Percentiles rank a stretch among this genome's conserved stretches.
phyloP scores from a whole-genome alignment of 108 stramenopile genomes.

The Discostella pseudostelligera region DNA sequence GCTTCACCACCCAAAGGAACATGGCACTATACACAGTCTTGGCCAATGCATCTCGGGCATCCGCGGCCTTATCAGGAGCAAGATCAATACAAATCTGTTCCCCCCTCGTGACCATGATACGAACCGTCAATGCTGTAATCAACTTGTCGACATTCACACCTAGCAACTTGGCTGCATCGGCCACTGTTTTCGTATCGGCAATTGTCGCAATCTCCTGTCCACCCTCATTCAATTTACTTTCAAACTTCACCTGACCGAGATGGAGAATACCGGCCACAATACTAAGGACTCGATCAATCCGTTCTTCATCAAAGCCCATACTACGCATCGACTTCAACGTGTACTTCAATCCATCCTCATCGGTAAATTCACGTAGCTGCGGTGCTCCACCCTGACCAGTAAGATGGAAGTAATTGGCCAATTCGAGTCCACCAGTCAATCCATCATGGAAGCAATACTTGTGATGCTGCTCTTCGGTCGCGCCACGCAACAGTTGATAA shows the following conservation, averaged over 20 bases:
- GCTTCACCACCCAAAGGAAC: conserved; percentile 87
- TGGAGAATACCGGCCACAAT: conserved; percentile 90
- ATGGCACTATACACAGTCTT: conserved; percentile 93
- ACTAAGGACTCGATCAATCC: conserved; percentile 67
- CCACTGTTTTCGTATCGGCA: conserved; percentile 61
- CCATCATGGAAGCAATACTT: conserved; percentile 81
- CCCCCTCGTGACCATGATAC: conserved; percentile 78
- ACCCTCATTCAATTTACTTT: conserved; percentile 51
- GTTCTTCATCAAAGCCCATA: conserved; percentile 75
- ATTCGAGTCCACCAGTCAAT: conserved; percentile 72
- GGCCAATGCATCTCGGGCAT: conserved; percentile 92
- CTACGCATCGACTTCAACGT: conserved; percentile 83
- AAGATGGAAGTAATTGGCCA: conserved; percentile 76
- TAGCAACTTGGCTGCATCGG: conserved; percentile 68
- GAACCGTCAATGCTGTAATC: conserved; percentile 72
- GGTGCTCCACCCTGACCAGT: conserved; percentile 89
- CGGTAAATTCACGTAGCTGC: conserved; percentile 83
- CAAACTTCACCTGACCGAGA: conserved; percentile 86
- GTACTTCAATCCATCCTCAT: conserved; percentile 85
- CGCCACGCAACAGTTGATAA: conserved; percentile 90
- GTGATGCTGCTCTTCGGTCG: conserved; percentile 78
- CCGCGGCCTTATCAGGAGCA: conserved; percentile 71
- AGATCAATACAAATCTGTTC: conserved; percentile 81
- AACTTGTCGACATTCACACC: conserved; percentile 82
- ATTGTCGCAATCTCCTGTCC: conserved; percentile 74